Evolutionary conservation across 345 rosid genomes (phyloP).

Genomic region (Chamaenerion angustifolium): DNA sequence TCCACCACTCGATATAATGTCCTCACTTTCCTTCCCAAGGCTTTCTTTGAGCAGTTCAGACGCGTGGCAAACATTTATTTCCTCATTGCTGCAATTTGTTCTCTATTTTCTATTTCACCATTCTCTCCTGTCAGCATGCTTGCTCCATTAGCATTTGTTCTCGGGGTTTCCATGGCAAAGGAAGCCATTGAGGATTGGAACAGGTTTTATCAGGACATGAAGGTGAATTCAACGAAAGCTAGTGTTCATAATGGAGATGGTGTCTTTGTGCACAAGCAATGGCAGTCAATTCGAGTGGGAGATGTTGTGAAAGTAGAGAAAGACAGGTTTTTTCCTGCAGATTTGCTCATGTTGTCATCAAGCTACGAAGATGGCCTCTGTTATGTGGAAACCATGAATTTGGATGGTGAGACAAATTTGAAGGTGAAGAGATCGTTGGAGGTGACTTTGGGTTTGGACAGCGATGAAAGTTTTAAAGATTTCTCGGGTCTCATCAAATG

Average conservation of each 20-base stretch:
- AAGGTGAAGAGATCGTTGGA: constrained; percentile 11
- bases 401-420: constrained; percentile 14
- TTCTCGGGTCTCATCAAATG: constrained; percentile 11
- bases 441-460: constrained; percentile 6
- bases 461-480: constrained; percentile 3
- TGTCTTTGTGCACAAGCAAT: constrained; percentile 4
- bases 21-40: constrained; percentile 12
- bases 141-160: constrained; percentile 6
- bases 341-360: constrained; percentile 10
- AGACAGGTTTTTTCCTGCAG: constrained; percentile 10
- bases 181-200: constrained; percentile 13
- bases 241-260: constrained; percentile 7
- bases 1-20: constrained; percentile 9
- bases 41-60: constrained; percentile 13
- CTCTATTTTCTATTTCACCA: constrained; percentile 7
- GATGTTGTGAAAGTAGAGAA: constrained; percentile 12
- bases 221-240: constrained; percentile 5
- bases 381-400: constrained; percentile 1
- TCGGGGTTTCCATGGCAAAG: constrained; percentile 9
- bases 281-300: constrained; percentile 10
- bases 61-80: constrained; percentile 16
- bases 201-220: constrained; percentile 7
- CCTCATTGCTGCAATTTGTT: constrained; percentile 10
- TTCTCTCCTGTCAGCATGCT: constrained; percentile 5
- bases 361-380: constrained; percentile 11